These are phyloP conservation scores for Geosmithia putterillii DNA, from an alignment of 2,329 filamentous ascomycete species.

Conservation along the genomic window DNA sequence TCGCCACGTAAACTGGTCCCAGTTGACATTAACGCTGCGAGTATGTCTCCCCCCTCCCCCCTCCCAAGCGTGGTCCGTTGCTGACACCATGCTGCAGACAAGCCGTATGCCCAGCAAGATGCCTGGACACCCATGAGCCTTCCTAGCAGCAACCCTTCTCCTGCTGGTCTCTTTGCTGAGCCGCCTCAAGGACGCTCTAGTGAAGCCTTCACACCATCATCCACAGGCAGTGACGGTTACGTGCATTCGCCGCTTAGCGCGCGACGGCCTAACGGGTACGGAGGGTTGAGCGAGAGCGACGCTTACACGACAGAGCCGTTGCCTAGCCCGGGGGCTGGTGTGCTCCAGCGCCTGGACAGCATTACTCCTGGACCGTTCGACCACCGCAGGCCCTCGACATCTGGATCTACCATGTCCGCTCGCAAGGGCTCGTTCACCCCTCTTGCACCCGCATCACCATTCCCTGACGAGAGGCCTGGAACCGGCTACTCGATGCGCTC, in stretches of 20 bases:
- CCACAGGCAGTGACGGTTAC: conserved; percentile 29
- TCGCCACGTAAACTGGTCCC: conserved; percentile 28
- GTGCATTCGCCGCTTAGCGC: conserved; percentile 24
- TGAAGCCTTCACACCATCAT: conserved; percentile 29
- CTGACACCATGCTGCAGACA: conserved; percentile 25
- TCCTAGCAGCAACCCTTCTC: conserved; percentile 46
- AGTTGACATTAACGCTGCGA: conserved; percentile 40
- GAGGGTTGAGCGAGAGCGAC: conserved; percentile 27
- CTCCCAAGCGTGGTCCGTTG: neutral
- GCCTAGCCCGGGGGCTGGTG: conserved; percentile 26
- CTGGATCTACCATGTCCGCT: conserved; percentile 13
- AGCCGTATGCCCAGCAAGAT: conserved; percentile 38
- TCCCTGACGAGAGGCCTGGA: conserved; percentile 5
- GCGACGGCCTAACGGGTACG: conserved; percentile 34
- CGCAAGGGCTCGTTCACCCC: conserved; percentile 7
- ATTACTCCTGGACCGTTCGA: conserved; percentile 59
- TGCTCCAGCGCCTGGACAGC: conserved; percentile 51
- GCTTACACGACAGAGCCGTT: conserved; percentile 31
- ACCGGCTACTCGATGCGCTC: conserved; percentile 8
- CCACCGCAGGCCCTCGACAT: conserved; percentile 19
- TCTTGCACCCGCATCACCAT: conserved; percentile 4
- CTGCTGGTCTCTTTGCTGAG: conserved; percentile 38
- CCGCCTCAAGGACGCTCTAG: conserved; percentile 28
- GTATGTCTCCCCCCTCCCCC: conserved; percentile 15
- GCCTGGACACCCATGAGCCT: conserved; percentile 54